Base-by-base conservation (phyloP, 495 filamentous ascomycete genomes). In the Trichoderma reesei region DNA sequence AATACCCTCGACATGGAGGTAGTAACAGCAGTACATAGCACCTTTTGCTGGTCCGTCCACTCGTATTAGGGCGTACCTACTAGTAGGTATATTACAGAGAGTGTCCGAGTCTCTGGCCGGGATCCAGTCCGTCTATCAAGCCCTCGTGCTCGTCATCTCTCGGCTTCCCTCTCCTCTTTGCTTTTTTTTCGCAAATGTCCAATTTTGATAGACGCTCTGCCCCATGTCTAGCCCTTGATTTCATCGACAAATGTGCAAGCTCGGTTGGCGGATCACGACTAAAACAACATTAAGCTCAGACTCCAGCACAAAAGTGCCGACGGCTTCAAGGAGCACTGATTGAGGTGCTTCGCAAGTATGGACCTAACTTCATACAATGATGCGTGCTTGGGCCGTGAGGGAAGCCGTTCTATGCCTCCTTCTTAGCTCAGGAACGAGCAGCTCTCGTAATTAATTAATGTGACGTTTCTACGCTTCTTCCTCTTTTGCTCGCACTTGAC, bases 381-480 rank as follows among this genome's bases (percentile, higher is more conserved):
- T 5, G n/a, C n/a, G 18, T 20, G n/a, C 18, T 9, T 56, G 20
- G 9, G 20, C 51, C 42, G 42, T 16, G 26, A 26, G 26, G 26
- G 26, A 26, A 34, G 31, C 26, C 13, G 26, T 18, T 56, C 51
- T 26, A 26, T 26, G 11, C 13, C 51, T 34, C 51, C 11, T 26
- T 56, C 31, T 56, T 56, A 56, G 51, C 51, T 56, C 51, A 56
- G 51, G 51, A 56, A 56, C 51, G 11, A 56, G 51, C 11, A 56
- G 51, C 51, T 56, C 51, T 26, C 51, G 51, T 56, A 1, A 1
- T 26, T 56, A 56, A 56, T 56, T 56, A 56, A 56, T 26, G 11
- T 56, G 51, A 54, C 46, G 46, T 16, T 46, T 46, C 42, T 18
- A 16, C 42, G 42, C 51, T 56, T 56, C 26, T 34, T 34, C 9